Base-by-base conservation (phyloP, 805 yeast species). In the Starmerella apicola region DNA sequence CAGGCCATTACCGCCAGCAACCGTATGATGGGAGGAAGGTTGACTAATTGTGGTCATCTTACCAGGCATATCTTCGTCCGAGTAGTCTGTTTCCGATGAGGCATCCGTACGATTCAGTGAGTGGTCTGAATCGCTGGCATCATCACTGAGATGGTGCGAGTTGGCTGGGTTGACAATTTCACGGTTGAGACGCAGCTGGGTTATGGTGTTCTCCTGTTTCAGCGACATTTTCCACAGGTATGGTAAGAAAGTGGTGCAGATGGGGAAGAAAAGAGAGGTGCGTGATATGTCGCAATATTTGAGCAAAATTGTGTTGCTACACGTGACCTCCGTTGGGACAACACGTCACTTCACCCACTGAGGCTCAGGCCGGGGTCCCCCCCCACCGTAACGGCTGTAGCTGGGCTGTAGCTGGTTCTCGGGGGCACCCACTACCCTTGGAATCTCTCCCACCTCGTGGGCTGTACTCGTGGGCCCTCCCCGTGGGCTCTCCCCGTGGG, bases 1-100 rank as follows among this genome's bases (percentile, higher is more conserved):
- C 40, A 64, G 62, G 18, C 36, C 41, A 21, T 15, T 16, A 4
- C 20, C 10, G 23, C 21, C 33, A n/a, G 25, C n/a, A 28, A 17
- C 39, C 5, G 39, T 17, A 8, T 5, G 23, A 21, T 28, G 25
- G 15, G 34, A 13, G 27, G 27, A 9, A 13, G 27, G 9, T 24
- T 8, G 7, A 17, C 13, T 22, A n/a, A 18, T 8, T 12, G 6
- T 28, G 8, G 31, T 15, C 31, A 16, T 6, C 17, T 13, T 8
- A 6, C 7, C 17, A 6, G 31, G 31, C 16, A 16, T 27, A 6
- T 27, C 30, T 7, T 6, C 13, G n/a, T 27, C 30, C 7, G 30
- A 27, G 5, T 12, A 27, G 21, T 22, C 29, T 33, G 27, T 15
- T 33, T 17, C 12, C n/a, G n/a, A n/a, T 33, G 19, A 7, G 36